Evolutionary conservation across 495 filamentous ascomycete species (phyloP), one percentile per base, ranked within the genome.

Genomic region (Neurospora hispaniola): DNA sequence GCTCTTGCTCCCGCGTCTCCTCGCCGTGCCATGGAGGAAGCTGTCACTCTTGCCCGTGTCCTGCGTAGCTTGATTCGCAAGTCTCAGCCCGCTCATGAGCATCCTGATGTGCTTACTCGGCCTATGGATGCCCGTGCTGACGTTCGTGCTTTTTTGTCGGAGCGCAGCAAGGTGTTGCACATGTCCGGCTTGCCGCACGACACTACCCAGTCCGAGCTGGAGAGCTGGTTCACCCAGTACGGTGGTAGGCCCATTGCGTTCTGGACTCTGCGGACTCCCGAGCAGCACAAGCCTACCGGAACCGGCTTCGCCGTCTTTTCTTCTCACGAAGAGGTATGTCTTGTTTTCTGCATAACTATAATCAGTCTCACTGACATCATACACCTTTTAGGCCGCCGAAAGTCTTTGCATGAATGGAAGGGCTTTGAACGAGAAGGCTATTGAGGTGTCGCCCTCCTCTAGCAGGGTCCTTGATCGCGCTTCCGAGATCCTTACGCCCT

Each of bases 161-260:
- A 99, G 81, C 89, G 95, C 70, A 97, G 94, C 86, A 99, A 99
- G 85, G 94, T 98, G 16, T 88, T 99, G 74, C 96, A 99, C 82
- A 93, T 99, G 89, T 96, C 93, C 76, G 96, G 96, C 44, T 87
- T 99, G 69, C 96, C 96, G 48, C 96, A 99, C 79, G 96, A 99
- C 78, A 99, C 96, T 38, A 99, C 96, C 3, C 96, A 99, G 83
- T 97, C 94, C 18, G 96, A 98, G 82, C 86, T 99, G 42, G 96
- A 98, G 84, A 97, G 93, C 81, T 99, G 96, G 96, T 99, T 98
- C 81, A 99, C 96, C 35, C 96, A 99, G 80, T 99, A 97, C 78
- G 95, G 96, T 72, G 96, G 96, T 59, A 92, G 96, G 20, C 96
- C 96, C n/a, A 98, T 98, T 84, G 95, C 95, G 27, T 99, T 99